A percentile compares a stretch with the other conserved stretches of the same genome.
phyloP scores from a whole-genome alignment of 805 yeast genomes.

The Barnettozyma vustinii region DNA sequence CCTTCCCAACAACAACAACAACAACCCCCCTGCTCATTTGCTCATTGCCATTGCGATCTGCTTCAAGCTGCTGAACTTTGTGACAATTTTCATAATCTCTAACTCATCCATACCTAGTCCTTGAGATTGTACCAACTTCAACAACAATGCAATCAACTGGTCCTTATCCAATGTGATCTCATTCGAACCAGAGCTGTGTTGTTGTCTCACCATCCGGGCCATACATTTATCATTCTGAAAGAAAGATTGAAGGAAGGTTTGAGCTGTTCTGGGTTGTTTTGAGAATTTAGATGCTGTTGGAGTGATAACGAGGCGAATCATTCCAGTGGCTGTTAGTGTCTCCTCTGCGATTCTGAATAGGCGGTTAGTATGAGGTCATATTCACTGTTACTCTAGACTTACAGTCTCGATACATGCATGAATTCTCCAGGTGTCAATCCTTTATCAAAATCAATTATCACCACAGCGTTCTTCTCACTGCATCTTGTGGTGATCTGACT shows the following conservation, averaged over 20 bases:
- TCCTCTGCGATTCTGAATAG: not conserved
- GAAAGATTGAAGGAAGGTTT: not conserved
- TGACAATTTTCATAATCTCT: constrained; percentile 1
- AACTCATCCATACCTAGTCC: constrained; percentile 4
- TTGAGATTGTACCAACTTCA: constrained; percentile 6
- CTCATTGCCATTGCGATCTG: constrained; percentile 1
- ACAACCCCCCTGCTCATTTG: not conserved
- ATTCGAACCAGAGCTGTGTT: not conserved
- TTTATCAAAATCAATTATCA: not conserved
- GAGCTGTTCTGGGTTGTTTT: not conserved
- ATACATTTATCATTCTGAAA: constrained; percentile 6
- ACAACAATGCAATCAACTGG: constrained; percentile 1
- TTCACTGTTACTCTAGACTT: not conserved
- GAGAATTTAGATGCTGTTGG: not conserved
- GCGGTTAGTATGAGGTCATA: not conserved
- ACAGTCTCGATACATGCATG: constrained; percentile 1
- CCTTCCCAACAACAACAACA: no score
- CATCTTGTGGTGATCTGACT: not conserved
- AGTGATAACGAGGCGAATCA: not conserved
- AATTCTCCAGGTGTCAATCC: not conserved
- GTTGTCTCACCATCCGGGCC: constrained; percentile 5
- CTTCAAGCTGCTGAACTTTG: constrained; percentile 1
- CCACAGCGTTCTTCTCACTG: not conserved
- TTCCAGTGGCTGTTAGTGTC: not conserved
- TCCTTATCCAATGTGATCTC: not conserved